phyloP scores from a whole-genome alignment of 139 green algal genomes.

The Choricystis sp. region DNA sequence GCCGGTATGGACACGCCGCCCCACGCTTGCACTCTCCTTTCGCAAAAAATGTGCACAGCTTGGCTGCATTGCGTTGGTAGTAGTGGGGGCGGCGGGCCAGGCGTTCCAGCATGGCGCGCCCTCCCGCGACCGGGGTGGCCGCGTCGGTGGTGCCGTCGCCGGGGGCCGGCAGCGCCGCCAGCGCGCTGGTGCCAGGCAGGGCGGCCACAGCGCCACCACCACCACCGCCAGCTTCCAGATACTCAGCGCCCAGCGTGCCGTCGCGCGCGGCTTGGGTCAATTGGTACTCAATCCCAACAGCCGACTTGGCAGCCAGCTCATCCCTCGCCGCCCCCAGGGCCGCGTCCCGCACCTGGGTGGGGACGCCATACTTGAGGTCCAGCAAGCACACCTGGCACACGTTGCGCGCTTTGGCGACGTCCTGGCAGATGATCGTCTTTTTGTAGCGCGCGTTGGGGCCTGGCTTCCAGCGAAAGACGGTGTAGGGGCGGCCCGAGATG shows the following conservation, averaged over 20 bases:
- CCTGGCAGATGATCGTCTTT: slow-evolving; percentile 97
- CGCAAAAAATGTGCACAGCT: slow-evolving; percentile 91
- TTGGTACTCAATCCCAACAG: slow-evolving; percentile 76
- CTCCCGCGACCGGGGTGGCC: slow-evolving; percentile 21
- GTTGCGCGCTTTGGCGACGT: slow-evolving; percentile 96
- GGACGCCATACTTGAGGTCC: slow-evolving; percentile 90
- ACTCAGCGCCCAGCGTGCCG: slow-evolving; percentile 24
- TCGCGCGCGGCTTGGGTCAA: slow-evolving; percentile 35
- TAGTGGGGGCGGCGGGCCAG: slow-evolving; percentile 79
- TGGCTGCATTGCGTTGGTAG: slow-evolving; percentile 85
- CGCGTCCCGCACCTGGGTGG: slow-evolving; percentile 73
- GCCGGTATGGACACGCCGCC: slow-evolving; percentile 86
- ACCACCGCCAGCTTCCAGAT: slow-evolving; percentile 8
- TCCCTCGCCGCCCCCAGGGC: slow-evolving; percentile 64
- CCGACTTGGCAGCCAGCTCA: slow-evolving; percentile 53
- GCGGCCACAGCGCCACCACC: slow-evolving; percentile 4
- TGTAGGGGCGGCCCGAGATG: slow-evolving; percentile 81
- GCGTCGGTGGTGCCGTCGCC: slow-evolving; percentile 9
- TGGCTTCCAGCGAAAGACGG: slow-evolving; percentile 77
- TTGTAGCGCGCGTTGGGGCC: slow-evolving; percentile 84
- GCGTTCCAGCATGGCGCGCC: slow-evolving; percentile 23
- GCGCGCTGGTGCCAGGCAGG: no score
- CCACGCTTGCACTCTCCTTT: slow-evolving; percentile 82
- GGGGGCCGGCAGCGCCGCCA: no score
- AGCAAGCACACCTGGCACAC: slow-evolving; percentile 96